Evolutionary conservation across 1,139 yeast genomes (phyloP).

Genomic region (Yamadazyma diddensiae): DNA sequence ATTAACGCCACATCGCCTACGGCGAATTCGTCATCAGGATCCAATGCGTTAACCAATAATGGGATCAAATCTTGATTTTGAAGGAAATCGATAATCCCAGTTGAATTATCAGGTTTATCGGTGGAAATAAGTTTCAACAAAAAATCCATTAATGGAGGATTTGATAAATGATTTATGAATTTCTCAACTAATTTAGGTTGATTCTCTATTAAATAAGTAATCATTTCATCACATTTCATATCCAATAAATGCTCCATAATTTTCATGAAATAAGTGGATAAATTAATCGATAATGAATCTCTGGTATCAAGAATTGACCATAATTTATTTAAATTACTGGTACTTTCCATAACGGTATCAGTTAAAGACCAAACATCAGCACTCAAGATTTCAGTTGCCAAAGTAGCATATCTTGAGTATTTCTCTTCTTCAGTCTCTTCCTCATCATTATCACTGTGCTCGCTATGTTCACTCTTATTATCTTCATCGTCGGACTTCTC

Average conservation of each 20-base stretch:
- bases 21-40: conserved; percentile 22
- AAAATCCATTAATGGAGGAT: conserved; percentile 86
- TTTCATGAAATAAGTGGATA: conserved; percentile 89
- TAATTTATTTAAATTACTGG: conserved; percentile 59
- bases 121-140: conserved; percentile 72
- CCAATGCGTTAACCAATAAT: conserved; percentile 55
- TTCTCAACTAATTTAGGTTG: conserved; percentile 64
- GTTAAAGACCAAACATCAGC: conserved; percentile 96
- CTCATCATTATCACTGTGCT: conserved; percentile 20
- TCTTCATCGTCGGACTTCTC: not conserved
- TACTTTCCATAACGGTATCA: conserved; percentile 82
- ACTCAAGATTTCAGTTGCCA: conserved; percentile 86
- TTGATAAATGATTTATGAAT: conserved; percentile 75
- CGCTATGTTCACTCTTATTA: conserved; percentile 1
- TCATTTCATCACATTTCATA: conserved; percentile 84
- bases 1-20: conserved; percentile 21
- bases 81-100: conserved; percentile 72
- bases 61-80: conserved; percentile 64
- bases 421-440: conserved; percentile 47
- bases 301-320: conserved; percentile 73
- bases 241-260: conserved; percentile 90
- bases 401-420: conserved; percentile 69
- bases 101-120: conserved; percentile 72
- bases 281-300: conserved; percentile 62
- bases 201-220: conserved; percentile 60